These are phyloP conservation scores for Trypanosoma rangeli DNA, from an alignment of 208 protist genomes.

Conservation along the genomic window DNA sequence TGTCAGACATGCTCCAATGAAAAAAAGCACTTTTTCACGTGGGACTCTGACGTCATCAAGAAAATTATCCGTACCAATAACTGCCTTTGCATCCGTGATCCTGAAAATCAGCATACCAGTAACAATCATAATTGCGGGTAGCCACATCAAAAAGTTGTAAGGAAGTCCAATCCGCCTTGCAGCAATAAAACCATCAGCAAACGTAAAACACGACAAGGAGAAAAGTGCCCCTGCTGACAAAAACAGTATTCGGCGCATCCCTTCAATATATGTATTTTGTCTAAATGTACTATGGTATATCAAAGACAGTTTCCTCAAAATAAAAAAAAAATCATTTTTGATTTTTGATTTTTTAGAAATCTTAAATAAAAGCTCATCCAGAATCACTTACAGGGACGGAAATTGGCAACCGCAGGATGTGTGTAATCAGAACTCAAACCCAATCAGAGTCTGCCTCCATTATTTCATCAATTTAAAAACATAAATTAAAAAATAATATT, in stretches of 20 bases:
- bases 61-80: constrained; percentile 34
- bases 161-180: constrained; percentile 33
- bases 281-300: too few species aligned
- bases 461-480: constrained; percentile 2
- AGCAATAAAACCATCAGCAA: constrained; percentile 61
- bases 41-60: constrained; percentile 31
- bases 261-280: neutral
- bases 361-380: neutral
- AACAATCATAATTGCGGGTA: constrained; percentile 44
- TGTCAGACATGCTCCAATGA: constrained; percentile 46
- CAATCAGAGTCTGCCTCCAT: too few species aligned
- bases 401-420: neutral
- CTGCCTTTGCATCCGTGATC: constrained; percentile 40
- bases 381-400: neutral
- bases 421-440: neutral
- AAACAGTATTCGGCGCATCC: constrained; percentile 8
- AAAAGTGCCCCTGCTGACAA: constrained; percentile 40
- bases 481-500: too few species aligned
- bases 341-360: constrained; percentile 1
- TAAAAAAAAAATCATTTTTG: neutral
- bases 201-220: constrained; percentile 37
- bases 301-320: too few species aligned
- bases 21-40: constrained; percentile 58
- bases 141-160: constrained; percentile 78
- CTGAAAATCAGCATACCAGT: constrained; percentile 53